Evolutionary conservation across 371 early-diverging fungal genomes (phyloP), one percentile per base, ranked within the genome.

Genomic region (Syncephalastrum racemosum): DNA sequence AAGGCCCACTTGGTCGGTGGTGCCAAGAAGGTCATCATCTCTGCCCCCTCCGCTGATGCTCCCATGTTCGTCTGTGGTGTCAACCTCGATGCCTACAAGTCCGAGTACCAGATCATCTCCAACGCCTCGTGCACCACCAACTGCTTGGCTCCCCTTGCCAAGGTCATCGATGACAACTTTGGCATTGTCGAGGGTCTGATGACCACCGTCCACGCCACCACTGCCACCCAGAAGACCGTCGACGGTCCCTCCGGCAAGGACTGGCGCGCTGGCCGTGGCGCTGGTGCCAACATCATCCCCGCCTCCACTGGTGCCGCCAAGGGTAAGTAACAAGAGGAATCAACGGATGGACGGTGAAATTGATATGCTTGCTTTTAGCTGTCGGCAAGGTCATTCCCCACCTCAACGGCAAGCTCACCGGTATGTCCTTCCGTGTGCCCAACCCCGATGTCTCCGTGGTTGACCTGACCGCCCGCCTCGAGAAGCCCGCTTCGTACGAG

Each of bases 61-160:
- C 92, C 92, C 58, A 91, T 91, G 92, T 91, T 88, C 62, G 90
- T 90, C 55, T 81, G 81, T 67, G 94, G 95, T 77, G 99, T 99
- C 82, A 99, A 99, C 89, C 82, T 91, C 54, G 90, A 91, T 39
- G 79, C 87, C 63, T 98, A 98, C 88, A 82, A 90, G 59, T 77
- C 89, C 54, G 83, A 82, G 59, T 85, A 91, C 75, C 81, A 86
- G 50, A 85, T 99, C 67, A 85, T 99, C 61, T 95, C 96, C 64
- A 99, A 99, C 85, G 99, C 99, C 48, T 97, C 97, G 54, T 99
- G 99, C 91, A 99, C 99, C 62, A 99, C 99, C 77, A 98, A 99
- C 90, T 99, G 99, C 82, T 80, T 99, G 58, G 99, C 99, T 49
- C 99, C 99, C 23, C 80, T 99, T 53, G 98, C 94, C 73, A 99